A percentile compares a stretch with the other conserved stretches of the same genome.
Evolutionary conservation across 257 asterid species (phyloP).

Genomic region (Solanum bukasovii): DNA sequence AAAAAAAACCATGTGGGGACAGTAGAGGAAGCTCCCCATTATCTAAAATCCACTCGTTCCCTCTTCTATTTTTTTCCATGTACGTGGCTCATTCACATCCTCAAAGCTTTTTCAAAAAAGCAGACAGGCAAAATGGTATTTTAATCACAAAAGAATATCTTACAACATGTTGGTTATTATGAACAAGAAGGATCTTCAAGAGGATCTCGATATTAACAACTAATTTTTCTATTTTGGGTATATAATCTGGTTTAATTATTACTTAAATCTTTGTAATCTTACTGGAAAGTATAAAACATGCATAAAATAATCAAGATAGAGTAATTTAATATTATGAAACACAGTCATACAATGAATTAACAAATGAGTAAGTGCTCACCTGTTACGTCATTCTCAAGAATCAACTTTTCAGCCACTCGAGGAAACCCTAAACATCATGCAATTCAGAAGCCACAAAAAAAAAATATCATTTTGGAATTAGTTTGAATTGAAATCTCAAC

Average conservation of each 20-base stretch:
- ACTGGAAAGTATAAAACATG: background rate
- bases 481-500: background rate
- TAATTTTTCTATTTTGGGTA: background rate
- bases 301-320: background rate
- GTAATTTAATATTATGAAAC: background rate
- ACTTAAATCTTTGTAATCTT: background rate
- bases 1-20: slow-evolving; percentile 3
- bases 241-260: background rate
- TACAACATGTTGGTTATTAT: background rate
- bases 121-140: slow-evolving; percentile 1
- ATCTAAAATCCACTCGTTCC: background rate
- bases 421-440: background rate
- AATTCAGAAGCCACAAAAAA: background rate
- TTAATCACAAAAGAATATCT: slow-evolving; percentile 1
- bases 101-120: slow-evolving; percentile 20
- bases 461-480: background rate
- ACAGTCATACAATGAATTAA: background rate
- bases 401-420: background rate
- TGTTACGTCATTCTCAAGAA: background rate
- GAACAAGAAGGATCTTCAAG: slow-evolving; percentile 4
- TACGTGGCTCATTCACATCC: slow-evolving; percentile 42
- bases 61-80: background rate
- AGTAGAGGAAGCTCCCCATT: background rate
- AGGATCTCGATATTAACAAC: background rate
- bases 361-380: background rate